A percentile compares a stretch with the other conserved stretches of the same genome.
Evolutionary conservation across 768 basidiomycete genomes (phyloP).

Genomic region (Auricularia auricula-judae): DNA sequence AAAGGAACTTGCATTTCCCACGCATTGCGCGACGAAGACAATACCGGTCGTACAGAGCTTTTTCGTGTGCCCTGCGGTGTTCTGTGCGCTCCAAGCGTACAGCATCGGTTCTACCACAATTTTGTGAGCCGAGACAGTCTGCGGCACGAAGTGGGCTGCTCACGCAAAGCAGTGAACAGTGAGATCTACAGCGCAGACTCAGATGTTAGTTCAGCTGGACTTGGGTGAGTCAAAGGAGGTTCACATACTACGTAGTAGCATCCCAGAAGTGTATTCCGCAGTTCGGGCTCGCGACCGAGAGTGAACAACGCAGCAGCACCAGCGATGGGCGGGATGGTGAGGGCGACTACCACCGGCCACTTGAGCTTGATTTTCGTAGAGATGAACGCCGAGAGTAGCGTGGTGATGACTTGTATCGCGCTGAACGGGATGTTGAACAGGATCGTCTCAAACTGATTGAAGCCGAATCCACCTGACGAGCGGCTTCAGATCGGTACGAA

Average conservation of each 20-base stretch:
- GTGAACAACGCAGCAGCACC: slow-evolving; percentile 25
- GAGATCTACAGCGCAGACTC: slow-evolving; percentile 16
- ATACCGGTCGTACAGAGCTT: slow-evolving; percentile 31
- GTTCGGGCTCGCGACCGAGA: slow-evolving; percentile 21
- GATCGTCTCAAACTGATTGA: slow-evolving; percentile 29
- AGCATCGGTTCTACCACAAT: slow-evolving; percentile 25
- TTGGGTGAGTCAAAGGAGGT: neutral
- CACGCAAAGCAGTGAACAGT: slow-evolving; percentile 26
- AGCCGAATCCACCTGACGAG: slow-evolving; percentile 28
- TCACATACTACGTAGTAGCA: slow-evolving; percentile 25
- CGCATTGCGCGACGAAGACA: slow-evolving; percentile 35
- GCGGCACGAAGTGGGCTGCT: slow-evolving; percentile 2
- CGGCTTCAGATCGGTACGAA: slow-evolving; percentile 8
- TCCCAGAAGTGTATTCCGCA: slow-evolving; percentile 22
- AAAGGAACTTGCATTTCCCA: slow-evolving; percentile 27
- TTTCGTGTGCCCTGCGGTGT: slow-evolving; percentile 33
- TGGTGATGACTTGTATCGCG: slow-evolving; percentile 29
- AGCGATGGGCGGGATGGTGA: slow-evolving; percentile 29
- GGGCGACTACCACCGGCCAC: slow-evolving; percentile 26
- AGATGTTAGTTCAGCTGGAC: too few relatives aligned
- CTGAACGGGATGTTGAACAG: slow-evolving; percentile 41
- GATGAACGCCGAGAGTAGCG: slow-evolving; percentile 23
- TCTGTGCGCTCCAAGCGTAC: slow-evolving; percentile 31
- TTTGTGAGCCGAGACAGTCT: neutral
- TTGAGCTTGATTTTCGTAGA: slow-evolving; percentile 29